Conservation (phyloP, 2,329 filamentous ascomycete species). For the Hymenoscyphus occultus region DNA sequence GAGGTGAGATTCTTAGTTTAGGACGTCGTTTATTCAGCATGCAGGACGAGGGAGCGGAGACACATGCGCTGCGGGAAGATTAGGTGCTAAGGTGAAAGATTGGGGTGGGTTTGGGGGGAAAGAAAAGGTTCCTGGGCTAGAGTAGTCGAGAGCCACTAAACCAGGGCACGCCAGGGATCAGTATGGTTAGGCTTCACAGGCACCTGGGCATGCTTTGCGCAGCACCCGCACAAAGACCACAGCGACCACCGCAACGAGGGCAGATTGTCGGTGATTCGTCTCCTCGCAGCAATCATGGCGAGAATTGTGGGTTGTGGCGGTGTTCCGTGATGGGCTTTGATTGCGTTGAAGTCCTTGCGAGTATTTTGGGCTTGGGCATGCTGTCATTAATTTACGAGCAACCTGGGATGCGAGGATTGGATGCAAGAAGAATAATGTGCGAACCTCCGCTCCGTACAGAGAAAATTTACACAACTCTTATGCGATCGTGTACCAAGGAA, state of each 20-base stretch:
- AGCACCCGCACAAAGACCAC: not conserved
- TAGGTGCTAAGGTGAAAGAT: not conserved
- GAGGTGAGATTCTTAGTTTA: too few species aligned
- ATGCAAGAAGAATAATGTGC: not conserved
- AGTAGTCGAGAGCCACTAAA: not conserved
- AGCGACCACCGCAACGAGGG: not conserved
- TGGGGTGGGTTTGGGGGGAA: not conserved
- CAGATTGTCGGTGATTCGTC: slow-evolving; percentile 1
- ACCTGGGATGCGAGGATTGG: not conserved
- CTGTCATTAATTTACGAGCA: not conserved
- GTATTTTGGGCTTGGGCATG: not conserved
- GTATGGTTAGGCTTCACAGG: too few species aligned
- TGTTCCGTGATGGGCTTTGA: not conserved
- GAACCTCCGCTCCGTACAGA: too few species aligned
- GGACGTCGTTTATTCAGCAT: not conserved
- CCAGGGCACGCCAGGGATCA: too few species aligned
- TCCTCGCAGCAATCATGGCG: not conserved
- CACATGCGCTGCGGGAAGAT: not conserved
- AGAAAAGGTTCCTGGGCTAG: not conserved
- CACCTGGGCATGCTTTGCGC: not conserved
- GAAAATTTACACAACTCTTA: too few species aligned
- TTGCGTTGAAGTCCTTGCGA: not conserved
- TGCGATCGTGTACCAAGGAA: too few species aligned
- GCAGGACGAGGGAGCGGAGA: not conserved
- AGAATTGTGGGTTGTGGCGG: not conserved